Evolutionary conservation across 306 rosid genomes (phyloP).

Genomic region (Begonia fuchsioides): DNA sequence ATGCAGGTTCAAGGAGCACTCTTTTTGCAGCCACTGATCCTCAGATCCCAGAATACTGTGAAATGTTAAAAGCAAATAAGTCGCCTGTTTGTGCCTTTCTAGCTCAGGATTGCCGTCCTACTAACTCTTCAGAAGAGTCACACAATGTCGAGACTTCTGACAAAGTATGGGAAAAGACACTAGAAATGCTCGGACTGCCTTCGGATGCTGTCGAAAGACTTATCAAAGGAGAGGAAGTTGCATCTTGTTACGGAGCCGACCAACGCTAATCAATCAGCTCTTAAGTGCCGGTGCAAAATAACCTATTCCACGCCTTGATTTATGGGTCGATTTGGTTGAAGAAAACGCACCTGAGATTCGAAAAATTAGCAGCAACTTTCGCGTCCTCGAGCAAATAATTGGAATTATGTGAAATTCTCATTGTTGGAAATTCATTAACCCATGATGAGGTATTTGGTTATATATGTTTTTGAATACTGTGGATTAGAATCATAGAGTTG

Average conservation of each 20-base stretch:
- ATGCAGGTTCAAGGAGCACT: slow-evolving; percentile 75
- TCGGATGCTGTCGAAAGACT: slow-evolving; percentile 66
- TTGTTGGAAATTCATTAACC: no score
- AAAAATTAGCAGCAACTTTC: no score
- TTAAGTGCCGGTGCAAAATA: no score
- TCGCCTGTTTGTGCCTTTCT: slow-evolving; percentile 88
- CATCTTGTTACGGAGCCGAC: slow-evolving; percentile 43
- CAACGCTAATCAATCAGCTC: neutral
- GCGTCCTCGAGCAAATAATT: no score
- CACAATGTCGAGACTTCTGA: slow-evolving; percentile 44
- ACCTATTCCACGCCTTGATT: no score
- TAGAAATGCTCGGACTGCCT: slow-evolving; percentile 77
- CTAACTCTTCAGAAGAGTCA: slow-evolving; percentile 89
- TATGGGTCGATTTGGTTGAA: no score
- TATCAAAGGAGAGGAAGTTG: slow-evolving; percentile 57
- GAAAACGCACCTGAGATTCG: no score
- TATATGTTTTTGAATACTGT: no score
- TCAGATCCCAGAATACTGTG: slow-evolving; percentile 79
- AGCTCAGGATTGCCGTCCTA: slow-evolving; percentile 76
- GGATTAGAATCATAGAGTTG: no score
- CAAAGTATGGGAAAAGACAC: slow-evolving; percentile 81
- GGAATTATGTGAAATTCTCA: no score
- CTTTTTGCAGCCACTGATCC: slow-evolving; percentile 95
- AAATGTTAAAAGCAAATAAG: slow-evolving; percentile 65
- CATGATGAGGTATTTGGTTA: no score